A percentile compares a stretch with the other conserved stretches of the same genome.
Conservation (phyloP, 306 rosid species). For the Morella rubra region DNA sequence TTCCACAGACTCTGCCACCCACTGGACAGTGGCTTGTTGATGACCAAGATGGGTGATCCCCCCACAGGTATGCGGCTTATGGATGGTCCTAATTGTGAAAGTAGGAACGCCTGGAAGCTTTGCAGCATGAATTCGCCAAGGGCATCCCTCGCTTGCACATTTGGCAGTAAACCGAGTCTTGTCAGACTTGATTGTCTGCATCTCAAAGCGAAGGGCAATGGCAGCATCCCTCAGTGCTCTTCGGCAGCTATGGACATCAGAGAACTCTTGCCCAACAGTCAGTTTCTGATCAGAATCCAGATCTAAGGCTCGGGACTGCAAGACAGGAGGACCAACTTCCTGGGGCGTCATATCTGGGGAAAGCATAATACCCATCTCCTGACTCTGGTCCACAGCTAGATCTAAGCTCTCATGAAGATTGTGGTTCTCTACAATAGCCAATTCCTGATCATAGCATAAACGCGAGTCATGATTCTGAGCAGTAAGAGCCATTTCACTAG, state of each 20-base stretch:
- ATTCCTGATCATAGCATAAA: constrained; percentile 40
- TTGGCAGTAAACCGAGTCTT: constrained; percentile 55
- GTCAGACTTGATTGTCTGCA: constrained; percentile 54
- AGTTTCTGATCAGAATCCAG: constrained; percentile 26
- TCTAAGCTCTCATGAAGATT: constrained; percentile 42
- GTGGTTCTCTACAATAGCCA: constrained; percentile 37
- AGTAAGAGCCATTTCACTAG: constrained; percentile 22
- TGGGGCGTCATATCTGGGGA: constrained; percentile 34
- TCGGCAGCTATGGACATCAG: constrained; percentile 55
- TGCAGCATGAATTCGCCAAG: constrained; percentile 66
- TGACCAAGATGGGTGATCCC: constrained; percentile 59
- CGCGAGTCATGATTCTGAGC: constrained; percentile 32
- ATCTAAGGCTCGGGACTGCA: constrained; percentile 37
- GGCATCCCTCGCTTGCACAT: constrained; percentile 54
- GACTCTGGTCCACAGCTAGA: constrained; percentile 41
- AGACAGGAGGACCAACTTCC: constrained; percentile 25
- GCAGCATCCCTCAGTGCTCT: constrained; percentile 61
- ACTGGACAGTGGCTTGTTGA: constrained; percentile 58
- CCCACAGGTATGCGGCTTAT: constrained; percentile 44
- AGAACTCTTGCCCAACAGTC: constrained; percentile 57
- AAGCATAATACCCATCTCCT: constrained; percentile 35
- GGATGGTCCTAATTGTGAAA: constrained; percentile 53
- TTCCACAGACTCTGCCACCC: constrained; percentile 57
- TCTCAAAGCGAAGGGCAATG: constrained; percentile 52
- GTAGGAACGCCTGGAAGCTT: constrained; percentile 53